Evolutionary conservation across 2,329 filamentous ascomycete species (phyloP), one percentile per base, ranked within the genome.

Genomic region (Bertia moriformis): DNA sequence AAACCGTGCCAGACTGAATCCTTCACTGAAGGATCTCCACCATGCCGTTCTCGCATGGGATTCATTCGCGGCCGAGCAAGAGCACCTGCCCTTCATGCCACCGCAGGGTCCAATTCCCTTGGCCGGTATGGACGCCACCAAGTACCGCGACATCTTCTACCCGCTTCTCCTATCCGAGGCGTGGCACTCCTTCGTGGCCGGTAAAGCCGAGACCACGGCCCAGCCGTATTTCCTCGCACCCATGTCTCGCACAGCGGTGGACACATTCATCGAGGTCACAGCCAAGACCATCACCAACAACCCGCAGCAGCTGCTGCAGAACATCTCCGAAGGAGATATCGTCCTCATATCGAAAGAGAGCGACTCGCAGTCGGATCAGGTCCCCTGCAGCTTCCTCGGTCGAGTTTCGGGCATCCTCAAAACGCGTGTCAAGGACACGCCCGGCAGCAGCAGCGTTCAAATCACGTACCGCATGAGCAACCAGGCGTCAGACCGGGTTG

Each of bases 161-260:
- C 88, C 89, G 4, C 67, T 98, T 17, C 69, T 98, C 22, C 77
- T 91, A 19, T 80, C 93, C 18, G 91, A 98, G 63, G 89, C 89
- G 19, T 98, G 91, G 91, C 83, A 93, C 52, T 83, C 85, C 3
- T 91, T 98, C 54, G 80, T 93, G 38, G 88, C 86, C 38, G 74
- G 84, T 15, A 88, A 88, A 54, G 86, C 95, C 51, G 91, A 98
- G 57, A 76, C 79, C 37, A 83, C 73, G 15, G 75, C 78, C 45
- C 86, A 81, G 52, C 66, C 84, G 0, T 93, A 94, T 51, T 84
- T 87, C 43, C 77, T 96, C 56, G 93, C 88, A 52, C 73, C 98
- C 39, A 73, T 83, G 38, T 93, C 83, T 50, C 82, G 91, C 44
- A 78, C 91, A 52, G 91, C 79, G 37, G 87, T 98, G 10, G 91